Evolutionary conservation across 805 yeast species (phyloP).

Genomic region (Starmerella vaccinii): DNA sequence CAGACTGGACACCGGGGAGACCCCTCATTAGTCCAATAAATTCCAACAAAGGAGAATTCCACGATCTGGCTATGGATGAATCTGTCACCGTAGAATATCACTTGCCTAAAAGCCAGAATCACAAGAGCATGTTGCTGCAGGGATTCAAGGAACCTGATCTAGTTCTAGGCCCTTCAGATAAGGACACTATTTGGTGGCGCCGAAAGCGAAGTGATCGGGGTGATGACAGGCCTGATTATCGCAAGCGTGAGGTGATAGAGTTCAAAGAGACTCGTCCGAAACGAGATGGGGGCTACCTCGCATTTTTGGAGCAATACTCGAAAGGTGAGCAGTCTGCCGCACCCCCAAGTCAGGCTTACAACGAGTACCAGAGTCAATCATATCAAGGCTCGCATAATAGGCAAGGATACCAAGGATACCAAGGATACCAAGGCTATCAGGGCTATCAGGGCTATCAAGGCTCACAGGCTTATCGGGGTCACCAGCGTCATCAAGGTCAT

Average conservation of each 20-base stretch:
- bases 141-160: conserved; percentile 60
- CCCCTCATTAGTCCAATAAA: conserved; percentile 36
- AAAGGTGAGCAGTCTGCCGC: conserved; percentile 3
- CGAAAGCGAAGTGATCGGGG: conserved; percentile 28
- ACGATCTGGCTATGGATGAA: conserved; percentile 37
- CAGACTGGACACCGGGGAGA: conserved; percentile 33
- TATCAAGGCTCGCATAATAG: conserved; percentile 17
- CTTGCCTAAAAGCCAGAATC: conserved; percentile 46
- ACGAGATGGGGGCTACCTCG: conserved; percentile 22
- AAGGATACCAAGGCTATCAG: conserved; percentile 22
- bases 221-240: conserved; percentile 26
- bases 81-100: conserved; percentile 43
- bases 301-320: conserved; percentile 13
- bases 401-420: conserved; percentile 19
- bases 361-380: conserved; percentile 26
- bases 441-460: conserved; percentile 25
- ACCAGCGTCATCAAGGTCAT: conserved; percentile 17
- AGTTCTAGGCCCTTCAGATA: conserved; percentile 59
- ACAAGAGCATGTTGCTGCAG: conserved; percentile 74
- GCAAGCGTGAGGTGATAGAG: conserved; percentile 23
- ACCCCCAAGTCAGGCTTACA: conserved; percentile 3
- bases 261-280: conserved; percentile 20
- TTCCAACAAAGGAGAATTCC: conserved; percentile 33
- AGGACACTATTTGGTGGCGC: conserved; percentile 40
- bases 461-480: conserved; percentile 22